Base-by-base conservation (phyloP, 768 basidiomycete species). In the Pleurotus djamor region DNA sequence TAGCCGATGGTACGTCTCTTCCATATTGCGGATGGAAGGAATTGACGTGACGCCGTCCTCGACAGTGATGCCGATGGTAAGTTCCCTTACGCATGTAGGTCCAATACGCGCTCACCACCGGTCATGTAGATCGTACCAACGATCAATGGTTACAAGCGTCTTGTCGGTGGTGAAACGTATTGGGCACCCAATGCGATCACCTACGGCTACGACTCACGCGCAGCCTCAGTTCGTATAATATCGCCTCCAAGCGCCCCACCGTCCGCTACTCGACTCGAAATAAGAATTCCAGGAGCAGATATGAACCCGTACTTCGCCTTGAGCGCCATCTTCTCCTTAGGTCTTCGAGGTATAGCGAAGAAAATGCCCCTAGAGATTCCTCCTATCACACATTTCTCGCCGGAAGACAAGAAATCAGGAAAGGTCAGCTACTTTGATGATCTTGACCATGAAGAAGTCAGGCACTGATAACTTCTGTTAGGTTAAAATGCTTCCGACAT, bases 121-220 rank as follows among this genome's bases (percentile, higher is more conserved):
- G 7, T 21, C 16, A 59, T 36, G 16, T 48, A 92, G 91, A 71
- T 92, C 28, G 91, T 92, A 13, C 94, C 93, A 1, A 96, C 92
- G 0, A 89, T 97, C 74, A 96, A 96, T 67, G 95, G 96, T 6
- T 99, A 99, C 78, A 99, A 98, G 70, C 92, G 97, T 13, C 84
- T 99, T 6, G 88, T 93, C 16, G 95, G 92, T 16, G 95, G 95
- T 10, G 94, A 95, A 70, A 88, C 89, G 4, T 95, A 91, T 78
- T 97, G 93, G 92, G 94, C 94, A 4, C 94, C 94, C 0, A 96
- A 94, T 65, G 86, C 93, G 3, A 83, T 93, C 14, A 96, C 95
- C 3, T 98, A 95, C 70, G 96, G 96, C 8, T 98, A 96, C 69
- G 97, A 99, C 73, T 94, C 92, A 17, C 91, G 97, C 37, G 89